A percentile compares a stretch with the other conserved stretches of the same genome.
Conservation (phyloP, 179 eudicot genomes). For the Silene coronaria region DNA sequence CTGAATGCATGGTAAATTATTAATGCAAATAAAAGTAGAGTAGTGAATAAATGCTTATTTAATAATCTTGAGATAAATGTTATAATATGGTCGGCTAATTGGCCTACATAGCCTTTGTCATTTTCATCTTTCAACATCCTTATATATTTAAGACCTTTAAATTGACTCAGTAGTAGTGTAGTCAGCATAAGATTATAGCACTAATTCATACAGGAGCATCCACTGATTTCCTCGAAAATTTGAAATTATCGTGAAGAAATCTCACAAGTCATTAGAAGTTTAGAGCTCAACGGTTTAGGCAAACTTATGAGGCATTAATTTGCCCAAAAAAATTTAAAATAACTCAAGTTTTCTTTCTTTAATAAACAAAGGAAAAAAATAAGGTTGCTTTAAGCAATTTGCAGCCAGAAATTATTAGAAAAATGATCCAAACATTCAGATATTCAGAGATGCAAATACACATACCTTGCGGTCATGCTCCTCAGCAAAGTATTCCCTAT, state of each 20-base stretch:
- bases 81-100: not conserved
- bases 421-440: not conserved
- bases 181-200: too few species aligned
- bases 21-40: too few species aligned
- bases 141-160: too few species aligned
- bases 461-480: constrained; percentile 97
- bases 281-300: not conserved
- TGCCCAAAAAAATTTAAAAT: not conserved
- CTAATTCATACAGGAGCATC: not conserved
- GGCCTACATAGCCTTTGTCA: not conserved
- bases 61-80: not conserved
- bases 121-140: too few species aligned
- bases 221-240: not conserved
- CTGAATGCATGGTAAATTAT: not conserved
- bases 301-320: not conserved
- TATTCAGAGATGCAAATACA: constrained; percentile 6
- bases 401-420: not conserved
- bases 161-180: too few species aligned
- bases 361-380: not conserved
- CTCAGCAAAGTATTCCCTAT: constrained; percentile 92
- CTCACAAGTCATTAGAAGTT: not conserved
- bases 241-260: not conserved
- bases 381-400: not conserved
- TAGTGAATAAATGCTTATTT: too few species aligned
- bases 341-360: not conserved